A percentile compares a stretch with the other conserved stretches of the same genome.
phyloP scores from a whole-genome alignment of 345 rosid genomes.

The Raphanus raphanistrum region DNA sequence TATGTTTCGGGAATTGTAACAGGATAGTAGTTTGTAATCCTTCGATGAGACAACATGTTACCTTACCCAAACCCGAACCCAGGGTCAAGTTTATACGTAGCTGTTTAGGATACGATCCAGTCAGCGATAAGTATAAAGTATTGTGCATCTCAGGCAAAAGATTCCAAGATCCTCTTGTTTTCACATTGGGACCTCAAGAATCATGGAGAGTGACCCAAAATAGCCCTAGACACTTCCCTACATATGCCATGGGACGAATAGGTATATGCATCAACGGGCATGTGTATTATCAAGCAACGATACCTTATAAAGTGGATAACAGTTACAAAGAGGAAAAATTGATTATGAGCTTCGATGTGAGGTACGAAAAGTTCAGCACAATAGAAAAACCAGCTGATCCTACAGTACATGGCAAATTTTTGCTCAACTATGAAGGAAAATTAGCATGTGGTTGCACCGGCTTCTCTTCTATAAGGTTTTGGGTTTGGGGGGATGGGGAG shows the following conservation, averaged over 20 bases:
- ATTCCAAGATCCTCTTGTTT: constrained; percentile 4
- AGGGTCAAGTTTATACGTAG: neutral
- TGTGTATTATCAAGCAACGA: constrained; percentile 11
- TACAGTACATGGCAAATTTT: neutral
- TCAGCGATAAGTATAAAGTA: constrained; percentile 22
- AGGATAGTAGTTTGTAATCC: constrained; percentile 9
- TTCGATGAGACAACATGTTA: constrained; percentile 19
- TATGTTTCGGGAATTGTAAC: neutral
- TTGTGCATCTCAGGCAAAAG: neutral
- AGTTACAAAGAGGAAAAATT: neutral
- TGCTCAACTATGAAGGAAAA: constrained; percentile 22
- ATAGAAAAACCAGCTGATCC: neutral
- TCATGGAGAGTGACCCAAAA: constrained; percentile 16
- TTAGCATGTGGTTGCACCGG: constrained; percentile 8
- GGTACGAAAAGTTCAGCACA: constrained; percentile 11
- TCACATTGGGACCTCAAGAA: constrained; percentile 20
- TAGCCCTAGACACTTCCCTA: neutral
- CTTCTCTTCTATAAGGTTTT: constrained; percentile 5
- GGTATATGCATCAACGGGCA: constrained; percentile 21
- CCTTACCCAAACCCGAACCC: neutral
- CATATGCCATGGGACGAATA: neutral
- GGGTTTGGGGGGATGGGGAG: constrained; percentile 20
- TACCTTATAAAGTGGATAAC: neutral
- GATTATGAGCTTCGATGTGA: constrained; percentile 16
- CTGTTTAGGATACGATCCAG: constrained; percentile 20